Evolutionary conservation across 2,329 filamentous ascomycete species (phyloP), one percentile per base, ranked within the genome.

Genomic region (Xylaria digitata): DNA sequence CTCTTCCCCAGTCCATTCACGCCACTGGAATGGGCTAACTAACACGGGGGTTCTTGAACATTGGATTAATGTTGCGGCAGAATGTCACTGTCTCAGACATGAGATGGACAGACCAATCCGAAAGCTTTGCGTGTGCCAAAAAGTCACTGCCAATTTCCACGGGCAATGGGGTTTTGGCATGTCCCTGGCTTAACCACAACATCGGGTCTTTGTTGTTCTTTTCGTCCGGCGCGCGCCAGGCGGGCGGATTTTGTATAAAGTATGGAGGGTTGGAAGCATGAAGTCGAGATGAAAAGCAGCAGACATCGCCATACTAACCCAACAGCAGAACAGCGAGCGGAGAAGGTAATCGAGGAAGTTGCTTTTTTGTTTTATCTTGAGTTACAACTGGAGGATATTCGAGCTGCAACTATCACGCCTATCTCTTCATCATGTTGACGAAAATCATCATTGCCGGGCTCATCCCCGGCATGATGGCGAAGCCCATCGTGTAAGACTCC

Each of bases 381-480:
- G 17, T 58, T 15, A 63, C 23, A 54, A 34, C 48, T 42, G 60
- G 42, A 54, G 37, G 43, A 46, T 48, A 52, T 58, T 56, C 43
- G 32, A 53, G 61, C 50, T 37, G 55, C 32, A 62, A 5, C 46
- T 34, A 53, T 49, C 48, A 17, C 40, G 50, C 49, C 46, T 42
- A 32, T 23, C 23, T 63, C n/a, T 30, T 66, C 57, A 76, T 65
- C 58, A 76, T 77, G 74, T 70, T 75, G 66, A 72, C 67, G 58
- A 67, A 73, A n/a, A 34, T 74, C 55, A 61, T 77, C 54, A 66
- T 75, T 21, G 74, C 67, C 57, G 74, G 74, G 32, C 72, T 77
- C 17, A 58, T 75, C 61, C 74, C 75, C 48, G 70, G 67, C 61
- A 65, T 74, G 50, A 64, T 76, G 69, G 74, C 75, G 21, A 75